Base-by-base conservation (phyloP, 2,329 filamentous ascomycete species). In the Paraphaeosphaeria sporulosa region DNA sequence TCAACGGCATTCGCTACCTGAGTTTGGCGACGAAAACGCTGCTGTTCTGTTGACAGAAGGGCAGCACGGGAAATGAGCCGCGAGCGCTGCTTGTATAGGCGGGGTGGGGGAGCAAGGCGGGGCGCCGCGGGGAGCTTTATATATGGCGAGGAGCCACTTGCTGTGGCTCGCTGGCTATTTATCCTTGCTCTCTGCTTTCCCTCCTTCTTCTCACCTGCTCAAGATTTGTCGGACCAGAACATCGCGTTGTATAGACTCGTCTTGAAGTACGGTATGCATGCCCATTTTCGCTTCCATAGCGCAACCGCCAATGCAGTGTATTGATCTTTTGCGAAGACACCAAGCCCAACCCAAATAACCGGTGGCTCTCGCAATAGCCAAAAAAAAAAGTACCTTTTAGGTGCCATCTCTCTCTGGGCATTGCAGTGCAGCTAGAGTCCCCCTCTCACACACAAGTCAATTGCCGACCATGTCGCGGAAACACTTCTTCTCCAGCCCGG, bases 401-500 rank as follows among this genome's bases (percentile, higher is more conserved):
- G 7, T 32, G 27, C 27, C 27, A 30, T 43, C 32, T 54, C 17
- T 10, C n/a, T 19, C 25, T 17, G 32, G 23, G 30, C 17, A 4
- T 36, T 21, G 19, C 40, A 55, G 27, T 21, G 30, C 40, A 47
- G 27, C 23, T 36, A 36, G 2, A 36, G 4, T 40, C 46, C 15
- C 32, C 49, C 32, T 27, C 7, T 40, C 52, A 44, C 15, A 17
- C 13, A 13, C 52, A 48, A n/a, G 36, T 21, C 48, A 27, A 30
- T 36, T 32, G 13, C n/a, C 36, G 47, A 76, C 40, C 47, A 85
- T 85, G 83, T 84, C 82, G 36, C 78, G 81, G 27, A 86, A 85
- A 73, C 83, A 85, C 69, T 86, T 85, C 73, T 86, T 85, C 62
- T 77, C 80, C 34, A 79, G 78, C 54, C 82, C 82, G 19, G 78